Base-by-base conservation (phyloP, 441 rosid species). In the Aleurites moluccanus region DNA sequence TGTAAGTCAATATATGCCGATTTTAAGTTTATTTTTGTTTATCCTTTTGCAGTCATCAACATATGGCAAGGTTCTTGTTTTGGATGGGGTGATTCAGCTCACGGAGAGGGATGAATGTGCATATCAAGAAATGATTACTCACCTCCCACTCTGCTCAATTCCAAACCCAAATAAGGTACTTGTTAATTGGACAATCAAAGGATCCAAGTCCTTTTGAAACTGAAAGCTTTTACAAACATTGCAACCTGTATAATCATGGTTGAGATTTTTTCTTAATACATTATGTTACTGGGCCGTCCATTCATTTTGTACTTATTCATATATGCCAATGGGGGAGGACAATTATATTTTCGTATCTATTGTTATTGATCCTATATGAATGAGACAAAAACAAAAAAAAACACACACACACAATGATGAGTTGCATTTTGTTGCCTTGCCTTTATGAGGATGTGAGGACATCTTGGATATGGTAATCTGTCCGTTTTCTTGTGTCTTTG, bases 101-200 rank as follows among this genome's bases (percentile, higher is more conserved):
- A 94, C 99, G 0, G 96, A 96, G 83, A 91, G 98, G 80, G 99
- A 96, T 74, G 98, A 96, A 83, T 96, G 98, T 78, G 97, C 98
- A 14, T 94, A 94, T 80, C 98, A 94, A 77, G 98, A 94, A 85
- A 94, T 94, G 98, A 94, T 94, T 68, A 84, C 96, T 77, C 98
- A 94, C 76, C 97, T 94, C 75, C 98, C 98, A 0, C 97, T 94
- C 45, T 90, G 96, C 85, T 94, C 98, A 49, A 92, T 94, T 77
- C 84, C 92, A 52, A 89, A 88, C 79, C 98, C 97, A 0, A 90
- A 88, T 82, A 94, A 92, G 96, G 98, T 92, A n/a, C n/a, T n/a
- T n/a, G n/a, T n/a, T n/a, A n/a, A 28, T 13, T 52, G 15, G 40
- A 55, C 49, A 44, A 44, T 28, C 10, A 30, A 64, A 35, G 42